A percentile compares a stretch with the other conserved stretches of the same genome.
Conservation (phyloP, 2,329 filamentous ascomycete species). For the Ophiostoma populinum region DNA sequence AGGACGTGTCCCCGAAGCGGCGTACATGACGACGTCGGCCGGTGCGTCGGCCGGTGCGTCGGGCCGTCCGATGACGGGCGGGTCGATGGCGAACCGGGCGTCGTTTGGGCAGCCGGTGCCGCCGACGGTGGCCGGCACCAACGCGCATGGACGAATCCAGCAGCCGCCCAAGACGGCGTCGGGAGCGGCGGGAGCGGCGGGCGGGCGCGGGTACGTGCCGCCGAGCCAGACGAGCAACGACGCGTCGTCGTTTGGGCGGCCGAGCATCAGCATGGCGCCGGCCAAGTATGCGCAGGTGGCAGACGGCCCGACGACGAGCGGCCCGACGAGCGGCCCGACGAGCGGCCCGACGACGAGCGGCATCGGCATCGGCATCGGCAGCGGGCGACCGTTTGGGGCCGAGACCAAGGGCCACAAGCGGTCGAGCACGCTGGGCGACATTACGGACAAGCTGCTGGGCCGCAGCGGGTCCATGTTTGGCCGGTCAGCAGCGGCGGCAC, state of each 20-base stretch:
- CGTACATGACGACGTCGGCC: constrained; percentile 27
- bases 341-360: no score
- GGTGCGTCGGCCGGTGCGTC: constrained; percentile 19
- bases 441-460: constrained; percentile 72
- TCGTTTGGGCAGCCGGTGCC: constrained; percentile 80
- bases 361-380: neutral
- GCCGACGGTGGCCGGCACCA: constrained; percentile 73
- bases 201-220: no score
- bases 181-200: no score
- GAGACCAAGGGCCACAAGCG: constrained; percentile 43
- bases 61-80: constrained; percentile 59
- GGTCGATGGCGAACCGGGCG: constrained; percentile 53
- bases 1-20: constrained; percentile 37
- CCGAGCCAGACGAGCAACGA: constrained; percentile 44
- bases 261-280: constrained; percentile 41
- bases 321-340: no score
- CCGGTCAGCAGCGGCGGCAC: constrained; percentile 19
- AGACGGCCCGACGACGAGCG: no score
- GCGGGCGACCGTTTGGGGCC: constrained; percentile 15
- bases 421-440: constrained; percentile 61
- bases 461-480: constrained; percentile 69
- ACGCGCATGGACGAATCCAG: constrained; percentile 76
- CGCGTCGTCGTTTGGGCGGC: constrained; percentile 34
- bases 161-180: constrained; percentile 41
- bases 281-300: constrained; percentile 40